phyloP scores from a whole-genome alignment of 306 rosid genomes.

The Inga laurina region DNA sequence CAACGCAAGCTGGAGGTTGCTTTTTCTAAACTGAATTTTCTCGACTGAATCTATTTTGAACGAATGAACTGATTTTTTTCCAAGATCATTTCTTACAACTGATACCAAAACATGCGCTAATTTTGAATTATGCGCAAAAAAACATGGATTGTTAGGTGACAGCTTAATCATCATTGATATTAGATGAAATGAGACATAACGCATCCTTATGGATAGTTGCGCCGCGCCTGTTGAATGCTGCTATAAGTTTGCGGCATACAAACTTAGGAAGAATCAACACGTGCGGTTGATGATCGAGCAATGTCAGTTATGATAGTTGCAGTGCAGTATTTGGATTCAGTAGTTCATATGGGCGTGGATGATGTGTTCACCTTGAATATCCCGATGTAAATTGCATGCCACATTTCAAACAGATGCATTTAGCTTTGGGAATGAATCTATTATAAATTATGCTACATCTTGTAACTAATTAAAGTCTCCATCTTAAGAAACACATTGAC shows the following conservation, averaged over 20 bases:
- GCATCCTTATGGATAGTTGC: background rate
- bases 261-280: background rate
- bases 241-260: background rate
- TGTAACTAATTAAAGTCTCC: background rate
- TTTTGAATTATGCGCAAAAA: background rate
- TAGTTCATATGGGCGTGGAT: background rate
- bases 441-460: background rate
- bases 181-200: background rate
- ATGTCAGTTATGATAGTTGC: background rate
- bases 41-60: background rate
- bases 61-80: background rate
- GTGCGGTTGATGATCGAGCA: background rate
- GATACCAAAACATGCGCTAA: background rate
- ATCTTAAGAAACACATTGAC: background rate
- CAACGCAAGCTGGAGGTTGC: background rate
- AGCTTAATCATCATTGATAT: background rate
- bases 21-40: background rate
- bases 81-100: background rate
- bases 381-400: background rate
- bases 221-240: background rate
- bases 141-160: background rate
- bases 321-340: background rate
- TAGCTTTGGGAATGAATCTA: background rate
- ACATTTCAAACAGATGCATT: background rate
- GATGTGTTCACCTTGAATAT: background rate